A percentile compares a stretch with the other conserved stretches of the same genome.
Conservation (phyloP, 192 early-diverging fungal species). For the Coemansia sp. region DNA sequence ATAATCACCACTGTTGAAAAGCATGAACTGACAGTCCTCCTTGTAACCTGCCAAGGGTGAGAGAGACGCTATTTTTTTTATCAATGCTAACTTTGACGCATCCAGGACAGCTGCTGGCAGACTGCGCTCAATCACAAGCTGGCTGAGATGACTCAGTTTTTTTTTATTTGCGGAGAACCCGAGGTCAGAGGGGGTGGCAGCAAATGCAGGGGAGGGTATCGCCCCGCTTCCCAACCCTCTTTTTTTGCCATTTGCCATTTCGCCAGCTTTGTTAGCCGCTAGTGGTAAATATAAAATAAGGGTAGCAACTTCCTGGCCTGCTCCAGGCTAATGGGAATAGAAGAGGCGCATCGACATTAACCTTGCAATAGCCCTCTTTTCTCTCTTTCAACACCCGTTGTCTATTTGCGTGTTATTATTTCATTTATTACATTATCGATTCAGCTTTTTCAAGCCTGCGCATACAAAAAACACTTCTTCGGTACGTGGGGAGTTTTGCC, state of each 20-base stretch:
- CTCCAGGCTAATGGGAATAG: not conserved
- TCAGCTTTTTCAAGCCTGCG: not conserved
- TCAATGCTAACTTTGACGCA: too few species aligned
- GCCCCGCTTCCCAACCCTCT: not conserved
- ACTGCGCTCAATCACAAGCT: too few species aligned
- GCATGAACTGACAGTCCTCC: too few species aligned
- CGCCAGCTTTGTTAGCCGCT: not conserved
- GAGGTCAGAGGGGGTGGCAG: not conserved
- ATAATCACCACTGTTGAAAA: too few species aligned
- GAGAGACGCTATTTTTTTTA: too few species aligned
- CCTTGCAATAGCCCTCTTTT: conserved; percentile 4
- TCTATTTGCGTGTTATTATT: not conserved
- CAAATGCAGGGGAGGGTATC: not conserved
- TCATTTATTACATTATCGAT: not conserved
- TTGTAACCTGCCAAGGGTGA: too few species aligned
- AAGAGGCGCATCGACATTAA: conserved; percentile 1
- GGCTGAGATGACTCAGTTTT: too few species aligned
- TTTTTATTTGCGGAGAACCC: too few species aligned
- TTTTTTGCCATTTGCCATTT: not conserved
- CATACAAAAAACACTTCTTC: not conserved
- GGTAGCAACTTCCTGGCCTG: conserved; percentile 6
- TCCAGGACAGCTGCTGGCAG: too few species aligned
- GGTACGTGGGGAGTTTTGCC: not conserved
- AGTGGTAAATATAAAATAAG: not conserved
- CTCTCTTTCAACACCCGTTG: not conserved